These are phyloP conservation scores for Trichoderma koningii DNA, from an alignment of 2,329 filamentous ascomycete genomes.

Conservation along the genomic window DNA sequence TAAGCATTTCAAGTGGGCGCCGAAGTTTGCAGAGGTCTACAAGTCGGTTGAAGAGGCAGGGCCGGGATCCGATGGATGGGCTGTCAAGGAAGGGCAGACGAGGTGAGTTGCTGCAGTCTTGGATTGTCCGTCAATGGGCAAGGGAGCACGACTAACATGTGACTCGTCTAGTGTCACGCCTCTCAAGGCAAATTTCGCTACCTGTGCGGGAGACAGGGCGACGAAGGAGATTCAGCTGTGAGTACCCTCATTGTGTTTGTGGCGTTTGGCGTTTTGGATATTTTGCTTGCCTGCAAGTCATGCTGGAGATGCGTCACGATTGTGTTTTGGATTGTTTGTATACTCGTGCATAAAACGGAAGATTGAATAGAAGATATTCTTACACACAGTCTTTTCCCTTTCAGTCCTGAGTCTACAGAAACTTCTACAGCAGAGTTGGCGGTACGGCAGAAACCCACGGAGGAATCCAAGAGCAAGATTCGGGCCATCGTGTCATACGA, in stretches of 20 bases:
- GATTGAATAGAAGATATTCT: slow-evolving; percentile 42
- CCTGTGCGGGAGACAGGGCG: slow-evolving; percentile 62
- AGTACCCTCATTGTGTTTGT: slow-evolving; percentile 51
- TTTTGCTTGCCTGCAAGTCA: slow-evolving; percentile 15
- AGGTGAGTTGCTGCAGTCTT: slow-evolving; percentile 57
- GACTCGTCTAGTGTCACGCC: slow-evolving; percentile 72
- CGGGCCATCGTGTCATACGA: slow-evolving; percentile 82
- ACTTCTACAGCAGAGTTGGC: slow-evolving; percentile 29
- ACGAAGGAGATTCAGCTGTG: slow-evolving; percentile 79
- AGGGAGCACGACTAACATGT: slow-evolving; percentile 20
- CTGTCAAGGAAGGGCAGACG: slow-evolving; percentile 82
- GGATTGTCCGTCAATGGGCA: background rate
- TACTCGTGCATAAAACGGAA: slow-evolving; percentile 32
- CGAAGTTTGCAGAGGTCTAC: slow-evolving; percentile 82
- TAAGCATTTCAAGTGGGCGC: slow-evolving; percentile 94
- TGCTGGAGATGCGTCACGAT: slow-evolving; percentile 31
- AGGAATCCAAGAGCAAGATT: slow-evolving; percentile 31
- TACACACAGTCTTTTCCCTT: slow-evolving; percentile 35
- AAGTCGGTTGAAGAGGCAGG: slow-evolving; percentile 77
- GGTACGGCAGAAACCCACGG: slow-evolving; percentile 31
- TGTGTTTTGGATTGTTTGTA: slow-evolving; percentile 32
- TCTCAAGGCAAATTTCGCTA: slow-evolving; percentile 90
- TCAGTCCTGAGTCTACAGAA: slow-evolving; percentile 33
- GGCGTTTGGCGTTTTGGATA: slow-evolving; percentile 32
- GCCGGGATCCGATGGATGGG: slow-evolving; percentile 91